Percentiles rank a stretch among this genome's conserved stretches.
Conservation (phyloP, 2,329 filamentous ascomycete genomes). For the Aspergillus sojae region DNA sequence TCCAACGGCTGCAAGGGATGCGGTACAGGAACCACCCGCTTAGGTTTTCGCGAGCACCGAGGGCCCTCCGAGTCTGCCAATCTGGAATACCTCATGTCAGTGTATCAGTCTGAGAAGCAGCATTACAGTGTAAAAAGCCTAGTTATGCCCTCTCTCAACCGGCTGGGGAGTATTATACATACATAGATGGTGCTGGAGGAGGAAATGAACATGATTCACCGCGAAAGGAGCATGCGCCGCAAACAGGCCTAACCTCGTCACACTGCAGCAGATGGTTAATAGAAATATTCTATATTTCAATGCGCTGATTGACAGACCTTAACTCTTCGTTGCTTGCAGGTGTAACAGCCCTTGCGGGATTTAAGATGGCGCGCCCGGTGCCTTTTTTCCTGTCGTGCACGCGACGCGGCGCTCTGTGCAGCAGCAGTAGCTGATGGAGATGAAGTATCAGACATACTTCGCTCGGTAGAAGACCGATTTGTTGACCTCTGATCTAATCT, state of each 20-base stretch:
- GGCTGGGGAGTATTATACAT: too few relatives aligned
- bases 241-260: constrained; percentile 28
- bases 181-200: background rate
- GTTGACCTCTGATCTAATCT: too few relatives aligned
- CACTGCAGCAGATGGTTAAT: constrained; percentile 16
- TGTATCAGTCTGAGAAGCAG: too few relatives aligned
- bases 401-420: too few relatives aligned
- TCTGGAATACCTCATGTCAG: background rate
- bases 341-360: constrained; percentile 28
- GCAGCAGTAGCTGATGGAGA: too few relatives aligned
- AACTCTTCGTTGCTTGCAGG: constrained; percentile 28
- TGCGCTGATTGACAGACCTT: constrained; percentile 18
- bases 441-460: too few relatives aligned
- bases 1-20: constrained; percentile 14
- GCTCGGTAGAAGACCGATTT: too few relatives aligned
- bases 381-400: too few relatives aligned
- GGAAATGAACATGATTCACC: constrained; percentile 20
- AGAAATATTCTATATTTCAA: background rate
- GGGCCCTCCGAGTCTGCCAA: background rate
- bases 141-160: too few relatives aligned
- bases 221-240: constrained; percentile 24
- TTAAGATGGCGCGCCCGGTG: constrained; percentile 21
- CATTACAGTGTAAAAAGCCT: too few relatives aligned
- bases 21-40: too few relatives aligned
- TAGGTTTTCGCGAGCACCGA: too few relatives aligned